Conservation (phyloP, 805 yeast genomes). For the Myxozyma vanderwaltii region DNA sequence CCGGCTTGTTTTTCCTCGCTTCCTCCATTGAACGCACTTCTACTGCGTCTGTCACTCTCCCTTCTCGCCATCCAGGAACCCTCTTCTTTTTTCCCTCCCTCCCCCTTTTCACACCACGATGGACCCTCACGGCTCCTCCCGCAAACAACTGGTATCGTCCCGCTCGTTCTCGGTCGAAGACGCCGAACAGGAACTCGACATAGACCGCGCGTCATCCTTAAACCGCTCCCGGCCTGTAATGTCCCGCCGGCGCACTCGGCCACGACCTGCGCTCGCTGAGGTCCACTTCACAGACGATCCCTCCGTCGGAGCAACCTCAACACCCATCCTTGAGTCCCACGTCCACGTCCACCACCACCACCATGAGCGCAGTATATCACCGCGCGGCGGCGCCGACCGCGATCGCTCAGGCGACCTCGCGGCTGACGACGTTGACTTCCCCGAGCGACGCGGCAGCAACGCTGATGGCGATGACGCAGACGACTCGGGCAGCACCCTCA, state of each 20-base stretch:
- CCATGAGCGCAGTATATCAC: conserved; percentile 6
- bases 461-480: conserved; percentile 30
- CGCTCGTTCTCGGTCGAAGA: conserved; percentile 32
- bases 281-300: conserved; percentile 34
- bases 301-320: conserved; percentile 25
- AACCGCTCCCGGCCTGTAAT: conserved; percentile 11
- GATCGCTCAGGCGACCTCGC: background rate
- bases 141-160: conserved; percentile 8
- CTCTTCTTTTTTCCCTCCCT: background rate
- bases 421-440: conserved; percentile 11
- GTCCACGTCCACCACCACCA: conserved; percentile 31
- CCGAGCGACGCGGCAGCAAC: conserved; percentile 9
- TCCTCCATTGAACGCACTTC: background rate
- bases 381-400: background rate
- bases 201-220: conserved; percentile 15
- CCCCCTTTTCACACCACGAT: background rate
- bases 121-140: conserved; percentile 20
- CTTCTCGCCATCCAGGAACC: background rate
- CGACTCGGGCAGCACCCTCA: conserved; percentile 27
- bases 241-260: conserved; percentile 21
- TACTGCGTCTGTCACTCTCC: background rate
- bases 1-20: no score
- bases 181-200: conserved; percentile 23
- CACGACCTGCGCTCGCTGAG: conserved; percentile 29
- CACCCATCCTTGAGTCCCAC: conserved; percentile 24